A percentile compares a stretch with the other conserved stretches of the same genome.
Evolutionary conservation across 345 rosid species (phyloP).

Genomic region (Moricandia arvensis): DNA sequence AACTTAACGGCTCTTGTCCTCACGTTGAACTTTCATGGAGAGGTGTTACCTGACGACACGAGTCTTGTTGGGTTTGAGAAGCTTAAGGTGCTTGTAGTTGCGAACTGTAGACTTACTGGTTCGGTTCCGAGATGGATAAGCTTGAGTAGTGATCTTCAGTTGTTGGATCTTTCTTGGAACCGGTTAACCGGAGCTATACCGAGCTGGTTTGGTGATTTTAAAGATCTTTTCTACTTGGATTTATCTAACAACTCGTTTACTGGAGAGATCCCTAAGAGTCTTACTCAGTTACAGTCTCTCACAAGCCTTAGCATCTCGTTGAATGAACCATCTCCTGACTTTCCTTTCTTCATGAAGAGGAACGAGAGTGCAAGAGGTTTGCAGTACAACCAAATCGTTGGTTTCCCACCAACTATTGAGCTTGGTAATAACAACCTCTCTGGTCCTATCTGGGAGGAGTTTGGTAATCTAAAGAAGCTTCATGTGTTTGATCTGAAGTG

Average conservation of each 20-base stretch:
- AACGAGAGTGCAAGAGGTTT: conserved; percentile 50
- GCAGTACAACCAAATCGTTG: conserved; percentile 60
- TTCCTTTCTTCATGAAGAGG: conserved; percentile 58
- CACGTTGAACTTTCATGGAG: conserved; percentile 59
- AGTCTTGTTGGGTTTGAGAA: conserved; percentile 49
- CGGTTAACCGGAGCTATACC: conserved; percentile 52
- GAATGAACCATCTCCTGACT: conserved; percentile 56
- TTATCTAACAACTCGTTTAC: conserved; percentile 58
- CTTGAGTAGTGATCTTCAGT: conserved; percentile 51
- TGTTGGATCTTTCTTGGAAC: conserved; percentile 88
- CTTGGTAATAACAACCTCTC: conserved; percentile 41
- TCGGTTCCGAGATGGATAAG: conserved; percentile 65
- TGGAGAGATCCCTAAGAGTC: conserved; percentile 57
- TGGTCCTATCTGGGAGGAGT: conserved; percentile 54
- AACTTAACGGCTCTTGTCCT: conserved; percentile 62
- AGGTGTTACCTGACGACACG: conserved; percentile 52
- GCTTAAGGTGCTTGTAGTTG: conserved; percentile 62
- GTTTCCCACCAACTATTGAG: conserved; percentile 51
- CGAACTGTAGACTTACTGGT: conserved; percentile 62
- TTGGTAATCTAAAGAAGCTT: conserved; percentile 54
- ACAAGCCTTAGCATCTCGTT: conserved; percentile 41
- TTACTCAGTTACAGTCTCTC: conserved; percentile 51
- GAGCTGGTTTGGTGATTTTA: conserved; percentile 50
- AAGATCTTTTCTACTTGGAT: conserved; percentile 62
- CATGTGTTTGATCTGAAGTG: conserved; percentile 47